A percentile compares a stretch with the other conserved stretches of the same genome.
Conservation (phyloP, 768 basidiomycete species). For the Pisolithus marmoratus region DNA sequence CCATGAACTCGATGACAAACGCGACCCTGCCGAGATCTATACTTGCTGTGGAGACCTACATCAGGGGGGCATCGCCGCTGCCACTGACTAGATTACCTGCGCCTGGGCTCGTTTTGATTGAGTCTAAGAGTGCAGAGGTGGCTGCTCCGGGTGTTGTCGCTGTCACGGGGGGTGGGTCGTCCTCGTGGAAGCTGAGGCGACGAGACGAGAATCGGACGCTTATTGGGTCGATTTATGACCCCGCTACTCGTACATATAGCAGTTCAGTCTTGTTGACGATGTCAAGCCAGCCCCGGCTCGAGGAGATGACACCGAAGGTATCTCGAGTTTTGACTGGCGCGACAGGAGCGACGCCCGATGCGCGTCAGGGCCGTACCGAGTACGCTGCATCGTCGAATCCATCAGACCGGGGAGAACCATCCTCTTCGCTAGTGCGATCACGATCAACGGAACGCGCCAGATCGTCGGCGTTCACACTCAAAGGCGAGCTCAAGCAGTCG, state of each 20-base stretch:
- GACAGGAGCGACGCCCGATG: slow-evolving; percentile 11
- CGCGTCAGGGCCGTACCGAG: slow-evolving; percentile 8
- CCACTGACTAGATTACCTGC: slow-evolving; percentile 69
- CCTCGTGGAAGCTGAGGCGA: slow-evolving; percentile 52
- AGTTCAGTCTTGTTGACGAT: slow-evolving; percentile 43
- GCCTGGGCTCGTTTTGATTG: slow-evolving; percentile 51
- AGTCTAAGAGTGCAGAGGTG: slow-evolving; percentile 43
- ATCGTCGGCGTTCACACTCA: slow-evolving; percentile 55
- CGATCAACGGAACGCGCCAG: slow-evolving; percentile 30
- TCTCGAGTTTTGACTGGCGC: slow-evolving; percentile 33
- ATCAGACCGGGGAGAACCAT: slow-evolving; percentile 10
- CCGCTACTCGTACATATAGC: slow-evolving; percentile 46
- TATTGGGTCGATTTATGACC: slow-evolving; percentile 48
- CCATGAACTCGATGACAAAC: slow-evolving; percentile 84
- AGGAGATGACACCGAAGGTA: slow-evolving; percentile 37
- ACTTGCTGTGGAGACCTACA: slow-evolving; percentile 64
- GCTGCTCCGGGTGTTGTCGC: slow-evolving; percentile 21
- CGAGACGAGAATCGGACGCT: slow-evolving; percentile 55
- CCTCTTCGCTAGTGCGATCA: slow-evolving; percentile 26
- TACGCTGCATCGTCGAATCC: slow-evolving; percentile 20
- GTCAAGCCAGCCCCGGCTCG: slow-evolving; percentile 18
- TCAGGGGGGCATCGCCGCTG: slow-evolving; percentile 59
- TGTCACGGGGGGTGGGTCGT: slow-evolving; percentile 19
- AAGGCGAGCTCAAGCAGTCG: slow-evolving; percentile 54
- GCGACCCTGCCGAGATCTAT: slow-evolving; percentile 68